Evolutionary conservation across 169 alveolate genomes (phyloP).

Genomic region (Theileria parva): DNA sequence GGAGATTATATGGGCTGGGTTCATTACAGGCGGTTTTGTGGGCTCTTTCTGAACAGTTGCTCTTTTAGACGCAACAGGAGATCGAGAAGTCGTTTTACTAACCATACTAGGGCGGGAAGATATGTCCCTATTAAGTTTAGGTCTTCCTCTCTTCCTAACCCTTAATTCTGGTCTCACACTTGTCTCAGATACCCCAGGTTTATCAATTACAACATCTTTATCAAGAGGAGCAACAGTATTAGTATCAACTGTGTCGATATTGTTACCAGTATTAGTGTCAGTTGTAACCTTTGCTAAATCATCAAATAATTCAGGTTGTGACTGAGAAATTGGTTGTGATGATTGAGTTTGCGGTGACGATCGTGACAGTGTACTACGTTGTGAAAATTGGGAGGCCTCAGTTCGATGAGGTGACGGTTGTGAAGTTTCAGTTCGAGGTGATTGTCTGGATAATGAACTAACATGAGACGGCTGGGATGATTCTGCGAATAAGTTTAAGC

Average conservation of each 20-base stretch:
- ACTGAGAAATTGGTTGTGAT: neutral
- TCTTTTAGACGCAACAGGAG: neutral
- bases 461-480: neutral
- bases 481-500: neutral
- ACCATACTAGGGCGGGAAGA: neutral
- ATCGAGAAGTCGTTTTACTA: neutral
- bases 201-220: neutral
- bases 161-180: neutral
- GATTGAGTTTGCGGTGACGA: neutral
- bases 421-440: neutral
- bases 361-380: neutral
- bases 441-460: neutral
- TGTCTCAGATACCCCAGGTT: neutral
- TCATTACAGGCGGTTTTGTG: slow-evolving; percentile 37
- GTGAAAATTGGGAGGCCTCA: neutral
- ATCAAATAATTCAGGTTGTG: slow-evolving; percentile 2
- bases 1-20: slow-evolving; percentile 53
- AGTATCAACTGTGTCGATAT: neutral
- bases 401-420: too few species aligned
- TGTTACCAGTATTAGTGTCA: neutral
- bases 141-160: slow-evolving; percentile 2
- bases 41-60: slow-evolving; percentile 10
- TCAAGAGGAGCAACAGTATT: neutral
- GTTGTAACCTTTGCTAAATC: neutral
- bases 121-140: neutral